A percentile compares a stretch with the other conserved stretches of the same genome.
phyloP scores from a whole-genome alignment of 352 stramenopile genomes.

The Phytophthora hibernalis region DNA sequence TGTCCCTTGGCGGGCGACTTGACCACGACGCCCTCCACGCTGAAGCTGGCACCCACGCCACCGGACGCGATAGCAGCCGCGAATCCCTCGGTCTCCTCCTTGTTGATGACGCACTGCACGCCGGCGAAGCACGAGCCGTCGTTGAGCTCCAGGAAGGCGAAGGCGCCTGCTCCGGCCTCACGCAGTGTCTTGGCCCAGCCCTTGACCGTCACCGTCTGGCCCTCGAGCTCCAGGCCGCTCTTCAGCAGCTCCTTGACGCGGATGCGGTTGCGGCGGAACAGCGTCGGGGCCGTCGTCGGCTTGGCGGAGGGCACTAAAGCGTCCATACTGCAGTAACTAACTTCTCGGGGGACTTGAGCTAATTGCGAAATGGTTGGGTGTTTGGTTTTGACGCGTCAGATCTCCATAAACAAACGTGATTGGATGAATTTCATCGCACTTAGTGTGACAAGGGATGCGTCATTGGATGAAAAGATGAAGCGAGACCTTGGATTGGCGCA shows the following conservation, averaged over 20 bases:
- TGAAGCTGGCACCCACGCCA: slow-evolving; percentile 88
- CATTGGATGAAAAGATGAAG: slow-evolving; percentile 10
- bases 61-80: slow-evolving; percentile 76
- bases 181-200: slow-evolving; percentile 95
- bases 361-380: slow-evolving; percentile 35
- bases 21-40: slow-evolving; percentile 86
- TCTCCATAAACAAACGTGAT: slow-evolving; percentile 20
- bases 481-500: slow-evolving; percentile 8
- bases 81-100: slow-evolving; percentile 83
- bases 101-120: slow-evolving; percentile 91
- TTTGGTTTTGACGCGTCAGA: slow-evolving; percentile 17
- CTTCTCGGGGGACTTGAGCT: slow-evolving; percentile 14
- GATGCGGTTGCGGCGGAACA: slow-evolving; percentile 86
- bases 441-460: neutral
- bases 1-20: slow-evolving; percentile 91
- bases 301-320: slow-evolving; percentile 54
- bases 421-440: slow-evolving; percentile 29
- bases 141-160: slow-evolving; percentile 96
- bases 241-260: slow-evolving; percentile 86
- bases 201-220: slow-evolving; percentile 91
- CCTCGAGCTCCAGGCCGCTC: slow-evolving; percentile 67
- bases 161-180: slow-evolving; percentile 87
- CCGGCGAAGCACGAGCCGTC: slow-evolving; percentile 92
- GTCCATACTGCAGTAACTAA: slow-evolving; percentile 46
- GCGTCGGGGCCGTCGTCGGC: slow-evolving; percentile 54